Evolutionary conservation across 176 grass and related monocot genomes (phyloP).

Genomic region (Aegilops longissima): DNA sequence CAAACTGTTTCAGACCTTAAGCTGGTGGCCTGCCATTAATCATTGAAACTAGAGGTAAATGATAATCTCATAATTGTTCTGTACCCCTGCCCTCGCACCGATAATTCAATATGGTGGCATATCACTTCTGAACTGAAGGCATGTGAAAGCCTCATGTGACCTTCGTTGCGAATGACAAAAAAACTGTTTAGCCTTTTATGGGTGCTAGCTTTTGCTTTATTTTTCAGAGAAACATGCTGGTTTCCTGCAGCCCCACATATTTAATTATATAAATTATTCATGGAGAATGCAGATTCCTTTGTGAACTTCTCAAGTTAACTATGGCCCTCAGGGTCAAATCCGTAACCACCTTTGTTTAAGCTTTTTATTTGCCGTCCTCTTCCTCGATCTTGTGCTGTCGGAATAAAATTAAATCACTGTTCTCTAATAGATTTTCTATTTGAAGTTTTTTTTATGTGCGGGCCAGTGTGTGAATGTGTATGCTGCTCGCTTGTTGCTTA

Average conservation of each 20-base stretch:
- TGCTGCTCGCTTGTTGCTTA: constrained; percentile 26
- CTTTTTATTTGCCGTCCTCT: not conserved
- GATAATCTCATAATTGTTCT: constrained; percentile 36
- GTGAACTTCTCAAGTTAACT: constrained; percentile 51
- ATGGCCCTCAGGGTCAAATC: constrained; percentile 33
- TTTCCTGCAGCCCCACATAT: not conserved
- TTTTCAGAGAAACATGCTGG: not conserved
- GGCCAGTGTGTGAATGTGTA: not conserved
- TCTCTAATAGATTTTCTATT: not conserved
- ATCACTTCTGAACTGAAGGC: constrained; percentile 27
- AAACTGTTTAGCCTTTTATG: not conserved
- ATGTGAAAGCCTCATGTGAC: constrained; percentile 35
- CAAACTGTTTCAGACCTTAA: not conserved
- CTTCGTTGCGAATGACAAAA: constrained; percentile 17
- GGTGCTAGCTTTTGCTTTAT: not conserved
- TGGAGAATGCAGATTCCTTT: constrained; percentile 9
- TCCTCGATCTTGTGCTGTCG: not conserved
- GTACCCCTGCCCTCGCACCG: not conserved
- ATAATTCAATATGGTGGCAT: constrained; percentile 38
- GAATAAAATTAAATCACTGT: constrained; percentile 13
- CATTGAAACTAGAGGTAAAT: constrained; percentile 10
- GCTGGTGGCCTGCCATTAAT: not conserved
- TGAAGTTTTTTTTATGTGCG: not conserved
- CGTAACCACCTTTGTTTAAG: not conserved
- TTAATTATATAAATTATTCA: not conserved